Conservation (phyloP, 2,329 filamentous ascomycete species). For the Penicillium frequentans region DNA sequence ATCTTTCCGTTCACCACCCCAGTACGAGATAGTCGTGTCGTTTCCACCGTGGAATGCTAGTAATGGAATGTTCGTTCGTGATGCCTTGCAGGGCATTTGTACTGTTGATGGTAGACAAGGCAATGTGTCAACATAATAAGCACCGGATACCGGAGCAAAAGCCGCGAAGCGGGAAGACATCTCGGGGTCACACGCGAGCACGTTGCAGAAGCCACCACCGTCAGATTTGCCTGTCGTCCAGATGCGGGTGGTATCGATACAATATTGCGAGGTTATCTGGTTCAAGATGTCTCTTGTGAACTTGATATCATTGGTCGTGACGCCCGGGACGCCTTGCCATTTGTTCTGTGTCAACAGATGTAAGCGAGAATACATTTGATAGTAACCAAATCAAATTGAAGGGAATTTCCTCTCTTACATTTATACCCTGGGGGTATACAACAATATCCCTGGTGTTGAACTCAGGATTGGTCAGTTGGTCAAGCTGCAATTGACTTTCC, state of each 20-base stretch:
- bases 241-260: background rate
- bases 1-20: background rate
- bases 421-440: background rate
- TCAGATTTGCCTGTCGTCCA: constrained; percentile 2
- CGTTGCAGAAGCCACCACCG: background rate
- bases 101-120: background rate
- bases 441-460: background rate
- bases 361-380: background rate
- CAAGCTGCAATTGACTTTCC: background rate
- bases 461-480: constrained; percentile 2
- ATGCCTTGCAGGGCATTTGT: background rate
- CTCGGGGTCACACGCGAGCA: background rate
- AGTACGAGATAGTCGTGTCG: background rate
- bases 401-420: background rate
- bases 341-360: background rate
- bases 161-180: background rate
- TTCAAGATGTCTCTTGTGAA: background rate
- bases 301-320: background rate
- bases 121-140: background rate
- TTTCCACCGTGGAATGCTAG: constrained; percentile 3
- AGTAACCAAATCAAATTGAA: background rate
- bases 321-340: constrained; percentile 3
- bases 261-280: background rate
- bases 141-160: constrained; percentile 1
- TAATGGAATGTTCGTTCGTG: background rate